These are phyloP conservation scores for Ajuga chamaepitys DNA, from an alignment of 257 asterid genomes.

Conservation along the genomic window DNA sequence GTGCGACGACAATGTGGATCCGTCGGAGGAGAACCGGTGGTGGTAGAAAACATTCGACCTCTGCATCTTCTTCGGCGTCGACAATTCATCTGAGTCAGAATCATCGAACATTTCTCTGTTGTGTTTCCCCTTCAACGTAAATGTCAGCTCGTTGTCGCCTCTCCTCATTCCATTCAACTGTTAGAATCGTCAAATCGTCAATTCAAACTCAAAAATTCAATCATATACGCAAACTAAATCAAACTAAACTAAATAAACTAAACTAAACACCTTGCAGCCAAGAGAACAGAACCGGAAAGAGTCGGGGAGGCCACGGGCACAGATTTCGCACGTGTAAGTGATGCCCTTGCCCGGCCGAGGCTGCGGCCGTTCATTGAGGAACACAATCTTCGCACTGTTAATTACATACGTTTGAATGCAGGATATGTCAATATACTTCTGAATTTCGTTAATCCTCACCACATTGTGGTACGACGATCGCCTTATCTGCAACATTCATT, in stretches of 20 bases:
- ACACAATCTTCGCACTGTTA: constrained; percentile 48
- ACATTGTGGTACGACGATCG: constrained; percentile 50
- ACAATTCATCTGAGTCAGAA: constrained; percentile 31
- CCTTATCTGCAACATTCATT: constrained; percentile 32
- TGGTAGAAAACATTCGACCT: not conserved
- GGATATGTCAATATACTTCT: constrained; percentile 42
- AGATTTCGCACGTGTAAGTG: constrained; percentile 45
- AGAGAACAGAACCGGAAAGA: constrained; percentile 53
- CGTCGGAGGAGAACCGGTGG: not conserved
- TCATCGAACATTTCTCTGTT: constrained; percentile 21
- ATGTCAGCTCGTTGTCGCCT: constrained; percentile 41
- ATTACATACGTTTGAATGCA: constrained; percentile 52
- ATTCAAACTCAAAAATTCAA: no score
- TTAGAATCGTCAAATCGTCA: no score
- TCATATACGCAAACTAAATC: no score
- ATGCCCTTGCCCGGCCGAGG: constrained; percentile 51
- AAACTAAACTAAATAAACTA: no score
- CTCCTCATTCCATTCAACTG: constrained; percentile 54
- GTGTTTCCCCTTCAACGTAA: constrained; percentile 27
- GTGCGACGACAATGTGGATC: constrained; percentile 10
- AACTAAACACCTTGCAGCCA: constrained; percentile 41
- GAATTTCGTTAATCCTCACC: constrained; percentile 50
- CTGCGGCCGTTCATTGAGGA: constrained; percentile 48
- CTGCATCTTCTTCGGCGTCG: constrained; percentile 37
- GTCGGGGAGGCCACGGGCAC: constrained; percentile 50